Percentiles rank a stretch among this genome's conserved stretches.
Evolutionary conservation across 768 basidiomycete species (phyloP).

Genomic region (Amanita molliuscula): DNA sequence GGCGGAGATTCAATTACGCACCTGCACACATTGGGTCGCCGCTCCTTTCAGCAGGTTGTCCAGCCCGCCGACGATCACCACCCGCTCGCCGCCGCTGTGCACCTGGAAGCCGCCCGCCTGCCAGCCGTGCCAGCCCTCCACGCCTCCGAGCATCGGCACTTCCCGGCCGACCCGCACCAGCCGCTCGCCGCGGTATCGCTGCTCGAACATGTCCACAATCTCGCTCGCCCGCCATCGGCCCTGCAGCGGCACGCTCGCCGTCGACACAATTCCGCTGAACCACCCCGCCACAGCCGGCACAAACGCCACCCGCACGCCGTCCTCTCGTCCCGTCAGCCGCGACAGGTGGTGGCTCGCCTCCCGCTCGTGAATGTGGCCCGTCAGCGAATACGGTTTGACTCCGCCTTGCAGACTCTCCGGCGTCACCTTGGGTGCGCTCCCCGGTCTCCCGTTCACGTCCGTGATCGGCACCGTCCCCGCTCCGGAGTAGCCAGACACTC

Average conservation of each 20-base stretch:
- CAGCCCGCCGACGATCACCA: conserved; percentile 90
- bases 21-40: conserved; percentile 97
- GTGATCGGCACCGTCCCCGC: conserved; percentile 78
- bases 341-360: conserved; percentile 85
- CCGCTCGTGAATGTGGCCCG: conserved; percentile 98
- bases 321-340: conserved; percentile 28
- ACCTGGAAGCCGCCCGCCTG: conserved; percentile 90
- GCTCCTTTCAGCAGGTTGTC: conserved; percentile 98
- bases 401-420: conserved; percentile 67
- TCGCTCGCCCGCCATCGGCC: conserved; percentile 60
- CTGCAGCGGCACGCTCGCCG: conserved; percentile 72
- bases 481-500: conserved; percentile 90
- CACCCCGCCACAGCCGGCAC: conserved; percentile 83
- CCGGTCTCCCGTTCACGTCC: conserved; percentile 58
- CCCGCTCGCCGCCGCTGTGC: conserved; percentile 79
- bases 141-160: conserved; percentile 65
- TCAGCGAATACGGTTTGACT: conserved; percentile 79
- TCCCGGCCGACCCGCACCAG: conserved; percentile 59
- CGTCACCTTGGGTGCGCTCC: conserved; percentile 73
- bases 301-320: conserved; percentile 60
- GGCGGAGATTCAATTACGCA: conserved; percentile 22
- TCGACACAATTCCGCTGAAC: conserved; percentile 94
- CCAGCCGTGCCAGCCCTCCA: conserved; percentile 83
- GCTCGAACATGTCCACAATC: conserved; percentile 62
- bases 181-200: conserved; percentile 66